Evolutionary conservation across 768 basidiomycete genomes (phyloP).

Genomic region (Gymnopilus junonius): DNA sequence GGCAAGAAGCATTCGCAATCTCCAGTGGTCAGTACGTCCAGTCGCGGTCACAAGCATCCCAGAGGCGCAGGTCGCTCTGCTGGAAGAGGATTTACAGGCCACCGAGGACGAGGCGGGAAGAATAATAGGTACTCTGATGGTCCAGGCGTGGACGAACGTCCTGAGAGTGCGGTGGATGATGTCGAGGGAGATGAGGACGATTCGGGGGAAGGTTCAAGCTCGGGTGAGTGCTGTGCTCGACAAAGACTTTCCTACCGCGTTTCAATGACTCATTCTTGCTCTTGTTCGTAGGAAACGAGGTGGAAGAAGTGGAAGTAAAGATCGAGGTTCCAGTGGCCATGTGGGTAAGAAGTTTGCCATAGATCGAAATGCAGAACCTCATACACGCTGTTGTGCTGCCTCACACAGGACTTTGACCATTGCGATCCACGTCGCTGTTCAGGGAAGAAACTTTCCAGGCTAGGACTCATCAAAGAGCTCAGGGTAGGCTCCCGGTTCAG

Average conservation of each 20-base stretch:
- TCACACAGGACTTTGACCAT: slow-evolving; percentile 92
- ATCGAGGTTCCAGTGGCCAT: slow-evolving; percentile 87
- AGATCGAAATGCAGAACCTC: neutral
- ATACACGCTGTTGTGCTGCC: neutral
- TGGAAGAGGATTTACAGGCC: slow-evolving; percentile 36
- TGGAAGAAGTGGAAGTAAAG: slow-evolving; percentile 14
- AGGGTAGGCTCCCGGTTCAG: slow-evolving; percentile 85
- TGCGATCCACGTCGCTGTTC: slow-evolving; percentile 86
- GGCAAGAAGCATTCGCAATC: slow-evolving; percentile 44
- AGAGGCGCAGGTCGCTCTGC: slow-evolving; percentile 37
- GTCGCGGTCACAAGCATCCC: slow-evolving; percentile 22
- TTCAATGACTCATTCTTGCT: neutral
- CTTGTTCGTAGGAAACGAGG: neutral
- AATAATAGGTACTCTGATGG: slow-evolving; percentile 23
- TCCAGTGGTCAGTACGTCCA: slow-evolving; percentile 17
- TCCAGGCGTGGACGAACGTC: slow-evolving; percentile 42
- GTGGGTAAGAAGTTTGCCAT: slow-evolving; percentile 70
- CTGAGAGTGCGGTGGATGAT: slow-evolving; percentile 62
- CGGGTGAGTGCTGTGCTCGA: slow-evolving; percentile 17
- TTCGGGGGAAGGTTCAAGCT: slow-evolving; percentile 24
- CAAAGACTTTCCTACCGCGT: neutral
- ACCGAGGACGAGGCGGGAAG: slow-evolving; percentile 40
- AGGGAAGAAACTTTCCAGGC: slow-evolving; percentile 89
- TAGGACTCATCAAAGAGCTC: slow-evolving; percentile 84
- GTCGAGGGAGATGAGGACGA: slow-evolving; percentile 42